phyloP scores from a whole-genome alignment of 1,284 basidiomycete species.

The Fomitopsis schrenkii region DNA sequence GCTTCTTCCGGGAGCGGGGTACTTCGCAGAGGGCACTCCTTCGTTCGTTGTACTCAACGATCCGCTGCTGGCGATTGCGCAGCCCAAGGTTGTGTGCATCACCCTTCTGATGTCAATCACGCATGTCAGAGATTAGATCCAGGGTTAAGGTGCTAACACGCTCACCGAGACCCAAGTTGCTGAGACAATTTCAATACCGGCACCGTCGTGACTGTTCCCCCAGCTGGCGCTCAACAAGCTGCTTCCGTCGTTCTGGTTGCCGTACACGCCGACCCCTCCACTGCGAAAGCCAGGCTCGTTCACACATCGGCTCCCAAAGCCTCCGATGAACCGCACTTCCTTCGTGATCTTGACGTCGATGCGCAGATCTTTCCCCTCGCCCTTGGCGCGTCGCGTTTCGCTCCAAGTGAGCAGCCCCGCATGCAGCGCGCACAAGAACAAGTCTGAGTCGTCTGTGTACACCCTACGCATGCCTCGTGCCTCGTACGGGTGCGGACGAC shows the following conservation, averaged over 20 bases:
- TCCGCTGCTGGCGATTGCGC: slow-evolving; percentile 59
- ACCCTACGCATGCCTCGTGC: slow-evolving; percentile 36
- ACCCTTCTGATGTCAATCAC: slow-evolving; percentile 31
- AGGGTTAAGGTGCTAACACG: slow-evolving; percentile 11
- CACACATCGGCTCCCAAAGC: slow-evolving; percentile 21
- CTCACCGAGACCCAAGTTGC: slow-evolving; percentile 60
- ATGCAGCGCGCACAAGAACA: slow-evolving; percentile 73
- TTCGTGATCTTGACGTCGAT: slow-evolving; percentile 45
- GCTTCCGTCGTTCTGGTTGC: slow-evolving; percentile 52
- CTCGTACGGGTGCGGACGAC: slow-evolving; percentile 21
- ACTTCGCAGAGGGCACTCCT: slow-evolving; percentile 49
- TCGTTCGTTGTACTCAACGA: slow-evolving; percentile 61
- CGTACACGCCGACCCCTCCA: slow-evolving; percentile 22
- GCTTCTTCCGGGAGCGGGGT: slow-evolving; percentile 24
- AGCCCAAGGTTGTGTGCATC: slow-evolving; percentile 49
- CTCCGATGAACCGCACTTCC: slow-evolving; percentile 42
- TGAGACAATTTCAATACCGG: slow-evolving; percentile 63
- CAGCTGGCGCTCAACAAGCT: slow-evolving; percentile 61
- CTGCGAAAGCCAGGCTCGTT: slow-evolving; percentile 14
- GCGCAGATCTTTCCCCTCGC: slow-evolving; percentile 49
- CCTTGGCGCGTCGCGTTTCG: slow-evolving; percentile 43
- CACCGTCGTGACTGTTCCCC: slow-evolving; percentile 73
- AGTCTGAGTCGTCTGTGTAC: slow-evolving; percentile 73
- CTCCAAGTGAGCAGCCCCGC: slow-evolving; percentile 62
- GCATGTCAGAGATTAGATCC: background rate